Percentiles rank a stretch among this genome's conserved stretches.
Conservation (phyloP, 225 moss, liverwort and hornwort species). For the Sphagnum tenellum region DNA sequence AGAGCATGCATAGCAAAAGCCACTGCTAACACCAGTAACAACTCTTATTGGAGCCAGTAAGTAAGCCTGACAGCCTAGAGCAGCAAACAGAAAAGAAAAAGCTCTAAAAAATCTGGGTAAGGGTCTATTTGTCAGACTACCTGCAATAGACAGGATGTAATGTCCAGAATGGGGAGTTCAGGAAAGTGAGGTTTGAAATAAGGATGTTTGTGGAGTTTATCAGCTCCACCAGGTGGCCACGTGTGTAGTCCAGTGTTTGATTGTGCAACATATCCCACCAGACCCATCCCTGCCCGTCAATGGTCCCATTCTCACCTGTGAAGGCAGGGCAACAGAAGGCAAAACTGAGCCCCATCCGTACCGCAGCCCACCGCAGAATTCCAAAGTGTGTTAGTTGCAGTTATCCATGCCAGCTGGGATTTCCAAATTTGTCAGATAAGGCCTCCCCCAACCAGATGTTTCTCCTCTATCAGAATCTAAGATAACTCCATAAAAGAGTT, state of each 20-base stretch:
- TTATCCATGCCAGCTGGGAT: constrained; percentile 39
- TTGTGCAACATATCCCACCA: constrained; percentile 68
- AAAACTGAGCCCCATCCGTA: constrained; percentile 1
- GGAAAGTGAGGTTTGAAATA: constrained; percentile 75
- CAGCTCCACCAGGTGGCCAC: constrained; percentile 88
- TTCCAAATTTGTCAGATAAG: constrained; percentile 75
- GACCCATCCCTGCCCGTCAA: constrained; percentile 81
- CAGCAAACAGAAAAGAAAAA: no score
- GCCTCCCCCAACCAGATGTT: constrained; percentile 5
- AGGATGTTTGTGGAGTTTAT: constrained; percentile 59
- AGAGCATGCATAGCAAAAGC: constrained; percentile 19
- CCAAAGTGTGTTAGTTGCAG: constrained; percentile 5
- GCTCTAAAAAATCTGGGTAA: no score
- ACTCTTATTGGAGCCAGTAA: constrained; percentile 52
- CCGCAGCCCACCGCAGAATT: no score
- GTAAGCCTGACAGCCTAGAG: constrained; percentile 31
- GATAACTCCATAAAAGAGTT: no score
- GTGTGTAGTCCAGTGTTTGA: constrained; percentile 57
- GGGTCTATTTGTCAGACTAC: constrained; percentile 21
- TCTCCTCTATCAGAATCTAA: no score
- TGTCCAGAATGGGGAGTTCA: constrained; percentile 83
- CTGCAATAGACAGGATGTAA: constrained; percentile 95
- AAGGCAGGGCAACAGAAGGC: constrained; percentile 7
- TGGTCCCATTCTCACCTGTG: constrained; percentile 89
- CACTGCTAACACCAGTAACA: constrained; percentile 14